Evolutionary conservation across 208 protist genomes (phyloP).

Genomic region (Wallacemonas sp.): DNA sequence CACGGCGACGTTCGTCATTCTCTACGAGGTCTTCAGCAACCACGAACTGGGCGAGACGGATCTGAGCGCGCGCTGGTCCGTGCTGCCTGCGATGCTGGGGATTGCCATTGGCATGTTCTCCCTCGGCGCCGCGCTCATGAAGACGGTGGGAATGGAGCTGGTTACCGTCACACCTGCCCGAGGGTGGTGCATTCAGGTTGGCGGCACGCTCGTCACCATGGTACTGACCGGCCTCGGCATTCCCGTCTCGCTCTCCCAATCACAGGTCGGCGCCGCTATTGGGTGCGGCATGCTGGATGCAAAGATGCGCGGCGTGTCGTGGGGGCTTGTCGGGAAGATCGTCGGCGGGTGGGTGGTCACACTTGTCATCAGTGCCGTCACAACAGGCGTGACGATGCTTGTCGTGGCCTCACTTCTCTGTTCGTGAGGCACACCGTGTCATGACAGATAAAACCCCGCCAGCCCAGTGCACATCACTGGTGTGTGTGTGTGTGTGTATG

Average conservation of each 20-base stretch:
- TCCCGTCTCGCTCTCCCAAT: slow-evolving; percentile 80
- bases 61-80: slow-evolving; percentile 59
- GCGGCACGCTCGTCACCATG: slow-evolving; percentile 80
- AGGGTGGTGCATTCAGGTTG: slow-evolving; percentile 83
- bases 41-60: slow-evolving; percentile 46
- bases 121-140: slow-evolving; percentile 76
- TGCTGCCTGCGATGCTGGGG: slow-evolving; percentile 79
- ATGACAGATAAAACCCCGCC: too few species aligned
- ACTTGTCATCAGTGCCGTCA: slow-evolving; percentile 66
- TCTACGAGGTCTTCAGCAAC: slow-evolving; percentile 77
- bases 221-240: slow-evolving; percentile 78
- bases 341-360: slow-evolving; percentile 72
- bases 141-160: slow-evolving; percentile 82
- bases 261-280: slow-evolving; percentile 73
- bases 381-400: slow-evolving; percentile 56
- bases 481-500: too few species aligned
- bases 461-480: too few species aligned
- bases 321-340: slow-evolving; percentile 69
- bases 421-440: not conserved
- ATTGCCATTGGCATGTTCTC: slow-evolving; percentile 84
- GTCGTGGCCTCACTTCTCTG: slow-evolving; percentile 37
- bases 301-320: slow-evolving; percentile 54
- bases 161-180: slow-evolving; percentile 81
- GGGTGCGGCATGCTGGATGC: slow-evolving; percentile 79
- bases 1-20: slow-evolving; percentile 72